Percentiles rank a stretch among this genome's conserved stretches.
phyloP scores from a whole-genome alignment of 2,329 filamentous ascomycete species.

The Trichophyton mentagrophytes region DNA sequence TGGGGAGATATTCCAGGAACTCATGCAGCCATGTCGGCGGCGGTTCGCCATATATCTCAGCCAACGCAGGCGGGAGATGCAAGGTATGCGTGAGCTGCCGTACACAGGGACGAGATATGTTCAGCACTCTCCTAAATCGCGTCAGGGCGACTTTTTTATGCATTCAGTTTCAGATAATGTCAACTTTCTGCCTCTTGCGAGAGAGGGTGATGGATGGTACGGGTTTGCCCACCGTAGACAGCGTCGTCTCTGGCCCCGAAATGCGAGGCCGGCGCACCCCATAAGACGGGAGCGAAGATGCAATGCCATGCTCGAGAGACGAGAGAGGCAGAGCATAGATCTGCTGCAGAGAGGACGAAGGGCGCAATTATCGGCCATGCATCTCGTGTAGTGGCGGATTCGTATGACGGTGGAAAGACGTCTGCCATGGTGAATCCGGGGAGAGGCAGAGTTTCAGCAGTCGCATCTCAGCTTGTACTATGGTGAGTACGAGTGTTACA shows the following conservation, averaged over 20 bases:
- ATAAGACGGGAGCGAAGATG: conserved; percentile 47
- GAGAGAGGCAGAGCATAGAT: conserved; percentile 43
- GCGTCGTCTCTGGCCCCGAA: conserved; percentile 49
- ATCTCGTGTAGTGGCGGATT: conserved; percentile 42
- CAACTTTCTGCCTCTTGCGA: not conserved
- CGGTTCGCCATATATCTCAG: conserved; percentile 48
- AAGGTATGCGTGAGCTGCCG: conserved; percentile 48
- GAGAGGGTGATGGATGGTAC: not conserved
- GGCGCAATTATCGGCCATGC: conserved; percentile 44
- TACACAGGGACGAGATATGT: conserved; percentile 40
- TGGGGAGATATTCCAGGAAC: conserved; percentile 45
- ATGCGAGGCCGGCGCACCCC: conserved; percentile 51
- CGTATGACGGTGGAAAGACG: conserved; percentile 47
- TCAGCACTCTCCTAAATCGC: conserved; percentile 45
- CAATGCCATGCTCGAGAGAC: conserved; percentile 46
- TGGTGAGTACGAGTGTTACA: not conserved
- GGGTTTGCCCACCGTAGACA: conserved; percentile 37
- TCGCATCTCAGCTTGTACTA: not conserved
- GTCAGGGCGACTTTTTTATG: conserved; percentile 42
- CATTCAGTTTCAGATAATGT: not conserved
- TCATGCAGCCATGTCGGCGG: conserved; percentile 48
- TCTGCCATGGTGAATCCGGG: conserved; percentile 35
- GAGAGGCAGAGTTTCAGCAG: not conserved
- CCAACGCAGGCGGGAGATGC: conserved; percentile 47
- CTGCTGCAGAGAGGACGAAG: conserved; percentile 43